Percentiles rank a stretch among this genome's conserved stretches.
Evolutionary conservation across 441 rosid species (phyloP).

Genomic region (Erodium texanum): DNA sequence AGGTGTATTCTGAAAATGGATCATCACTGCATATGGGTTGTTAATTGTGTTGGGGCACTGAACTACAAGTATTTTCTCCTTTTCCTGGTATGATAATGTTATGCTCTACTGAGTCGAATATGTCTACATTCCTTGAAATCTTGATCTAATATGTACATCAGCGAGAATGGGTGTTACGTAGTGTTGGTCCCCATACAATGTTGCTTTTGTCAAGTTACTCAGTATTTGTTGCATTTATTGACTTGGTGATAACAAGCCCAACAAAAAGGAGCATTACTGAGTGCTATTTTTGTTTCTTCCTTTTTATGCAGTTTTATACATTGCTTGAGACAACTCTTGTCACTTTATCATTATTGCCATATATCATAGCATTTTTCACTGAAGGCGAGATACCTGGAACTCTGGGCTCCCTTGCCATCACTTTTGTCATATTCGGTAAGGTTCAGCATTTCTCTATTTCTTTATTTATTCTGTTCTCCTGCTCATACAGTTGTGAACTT

Average conservation of each 20-base stretch:
- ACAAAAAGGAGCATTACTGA: slow-evolving; percentile 2
- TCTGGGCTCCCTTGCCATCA: slow-evolving; percentile 57
- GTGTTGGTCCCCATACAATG: neutral
- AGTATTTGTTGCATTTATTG: neutral
- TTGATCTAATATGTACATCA: neutral
- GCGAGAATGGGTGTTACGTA: neutral
- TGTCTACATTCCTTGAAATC: neutral
- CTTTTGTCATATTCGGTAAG: slow-evolving; percentile 68
- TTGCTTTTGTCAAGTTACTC: neutral
- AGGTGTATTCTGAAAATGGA: slow-evolving; percentile 88
- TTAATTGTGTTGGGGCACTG: slow-evolving; percentile 84
- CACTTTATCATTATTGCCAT: slow-evolving; percentile 50
- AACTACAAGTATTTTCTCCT: slow-evolving; percentile 91
- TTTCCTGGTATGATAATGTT: slow-evolving; percentile 58
- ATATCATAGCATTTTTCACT: slow-evolving; percentile 60
- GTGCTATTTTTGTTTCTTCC: slow-evolving; percentile 9
- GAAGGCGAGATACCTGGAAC: slow-evolving; percentile 65
- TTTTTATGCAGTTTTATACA: slow-evolving; percentile 69
- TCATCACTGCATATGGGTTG: slow-evolving; percentile 96
- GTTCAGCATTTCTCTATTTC: neutral
- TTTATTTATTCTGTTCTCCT: slow-evolving; percentile 6
- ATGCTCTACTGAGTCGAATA: slow-evolving; percentile 4
- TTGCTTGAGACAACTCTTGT: slow-evolving; percentile 79
- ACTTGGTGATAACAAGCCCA: neutral
- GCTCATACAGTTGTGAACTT: slow-evolving; percentile 5